Evolutionary conservation across 2,329 filamentous ascomycete species (phyloP).

Genomic region (Ceratocystis harringtonii): DNA sequence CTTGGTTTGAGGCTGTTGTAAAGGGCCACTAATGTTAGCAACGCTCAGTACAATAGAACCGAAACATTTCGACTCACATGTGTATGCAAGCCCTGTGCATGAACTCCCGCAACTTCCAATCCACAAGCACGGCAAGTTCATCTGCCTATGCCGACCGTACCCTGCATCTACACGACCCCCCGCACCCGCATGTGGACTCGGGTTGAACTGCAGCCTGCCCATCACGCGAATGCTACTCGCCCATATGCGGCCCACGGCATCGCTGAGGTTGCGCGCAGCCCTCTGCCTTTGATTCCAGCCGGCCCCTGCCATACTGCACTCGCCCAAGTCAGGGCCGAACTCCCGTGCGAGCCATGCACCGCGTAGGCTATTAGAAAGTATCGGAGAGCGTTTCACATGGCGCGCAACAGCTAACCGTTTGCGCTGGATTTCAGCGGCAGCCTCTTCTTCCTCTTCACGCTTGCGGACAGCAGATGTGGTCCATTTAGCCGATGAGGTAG

Average conservation of each 20-base stretch:
- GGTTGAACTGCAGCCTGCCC: conserved; percentile 8
- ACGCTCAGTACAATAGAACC: neutral
- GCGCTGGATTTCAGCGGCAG: conserved; percentile 15
- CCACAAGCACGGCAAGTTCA: conserved; percentile 10
- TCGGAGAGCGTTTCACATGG: conserved; percentile 3
- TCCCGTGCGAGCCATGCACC: conserved; percentile 10
- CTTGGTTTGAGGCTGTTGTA: neutral
- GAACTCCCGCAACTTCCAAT: conserved; percentile 9
- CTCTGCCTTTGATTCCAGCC: neutral
- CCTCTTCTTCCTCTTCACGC: conserved; percentile 33
- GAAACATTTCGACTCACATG: neutral
- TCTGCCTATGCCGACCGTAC: conserved; percentile 9
- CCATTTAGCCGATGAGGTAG: conserved; percentile 37
- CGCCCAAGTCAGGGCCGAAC: conserved; percentile 7
- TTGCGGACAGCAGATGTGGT: conserved; percentile 44
- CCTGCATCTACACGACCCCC: conserved; percentile 1
- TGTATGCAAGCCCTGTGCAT: conserved; percentile 11
- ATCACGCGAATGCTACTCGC: conserved; percentile 1
- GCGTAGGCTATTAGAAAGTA: neutral
- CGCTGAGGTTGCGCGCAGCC: neutral
- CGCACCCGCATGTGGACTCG: neutral
- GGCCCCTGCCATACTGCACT: neutral
- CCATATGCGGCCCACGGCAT: conserved; percentile 3
- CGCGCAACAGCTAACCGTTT: neutral
- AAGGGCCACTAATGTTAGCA: neutral